Percentiles rank a stretch among this genome's conserved stretches.
These are phyloP conservation scores for Elaeis guineensis DNA, from an alignment of 176 grass and related monocot species.

Conservation along the genomic window DNA sequence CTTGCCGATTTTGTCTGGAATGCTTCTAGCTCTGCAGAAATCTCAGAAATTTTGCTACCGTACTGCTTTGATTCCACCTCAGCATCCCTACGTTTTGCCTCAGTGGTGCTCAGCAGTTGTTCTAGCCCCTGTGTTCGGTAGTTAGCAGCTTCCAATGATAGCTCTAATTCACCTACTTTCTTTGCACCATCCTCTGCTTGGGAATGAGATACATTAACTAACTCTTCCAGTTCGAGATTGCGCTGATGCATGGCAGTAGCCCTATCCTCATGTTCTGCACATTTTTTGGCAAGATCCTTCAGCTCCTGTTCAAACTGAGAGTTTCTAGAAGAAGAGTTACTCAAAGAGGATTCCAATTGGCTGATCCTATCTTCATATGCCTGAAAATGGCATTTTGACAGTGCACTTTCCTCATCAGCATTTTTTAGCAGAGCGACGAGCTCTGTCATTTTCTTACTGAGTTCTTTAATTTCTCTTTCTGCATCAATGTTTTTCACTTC, in stretches of 20 bases:
- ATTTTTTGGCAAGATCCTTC: slow-evolving; percentile 6
- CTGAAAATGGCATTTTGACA: slow-evolving; percentile 14
- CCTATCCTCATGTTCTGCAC: slow-evolving; percentile 6
- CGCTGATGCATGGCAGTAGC: neutral
- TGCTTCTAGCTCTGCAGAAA: slow-evolving; percentile 52
- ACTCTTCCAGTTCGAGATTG: slow-evolving; percentile 15
- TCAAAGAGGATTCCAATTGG: slow-evolving; percentile 21
- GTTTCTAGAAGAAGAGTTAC: slow-evolving; percentile 1
- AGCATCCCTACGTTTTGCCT: slow-evolving; percentile 41
- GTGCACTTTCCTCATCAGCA: slow-evolving; percentile 16
- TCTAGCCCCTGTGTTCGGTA: slow-evolving; percentile 41
- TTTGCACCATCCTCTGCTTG: slow-evolving; percentile 24
- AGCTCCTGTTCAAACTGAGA: slow-evolving; percentile 12
- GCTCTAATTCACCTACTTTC: slow-evolving; percentile 17
- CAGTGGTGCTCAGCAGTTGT: slow-evolving; percentile 12
- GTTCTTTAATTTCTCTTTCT: slow-evolving; percentile 8
- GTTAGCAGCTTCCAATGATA: slow-evolving; percentile 15
- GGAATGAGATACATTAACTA: slow-evolving; percentile 15
- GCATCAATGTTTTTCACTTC: slow-evolving; percentile 7
- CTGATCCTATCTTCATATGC: slow-evolving; percentile 26
- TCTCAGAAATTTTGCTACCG: slow-evolving; percentile 30
- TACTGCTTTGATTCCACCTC: slow-evolving; percentile 22
- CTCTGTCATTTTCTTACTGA: slow-evolving; percentile 4
- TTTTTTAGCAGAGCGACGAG: slow-evolving; percentile 10
- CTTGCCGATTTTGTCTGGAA: slow-evolving; percentile 49